Evolutionary conservation across 768 basidiomycete genomes (phyloP), one percentile per base, ranked within the genome.

Genomic region (Mycena amicta): DNA sequence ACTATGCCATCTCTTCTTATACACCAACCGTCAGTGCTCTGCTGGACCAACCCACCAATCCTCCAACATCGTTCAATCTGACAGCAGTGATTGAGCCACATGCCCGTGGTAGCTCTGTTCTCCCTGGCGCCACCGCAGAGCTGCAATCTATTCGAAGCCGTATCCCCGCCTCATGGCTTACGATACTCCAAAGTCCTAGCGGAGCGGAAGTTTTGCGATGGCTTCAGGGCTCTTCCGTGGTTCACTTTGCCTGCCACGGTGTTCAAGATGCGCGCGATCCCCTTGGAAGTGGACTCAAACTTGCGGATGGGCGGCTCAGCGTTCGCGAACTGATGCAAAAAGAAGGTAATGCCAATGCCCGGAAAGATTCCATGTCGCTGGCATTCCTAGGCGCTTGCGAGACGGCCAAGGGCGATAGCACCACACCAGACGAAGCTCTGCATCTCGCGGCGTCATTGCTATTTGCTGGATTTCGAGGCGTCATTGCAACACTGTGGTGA

Each of bases 181-280:
- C 52, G 16, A 12, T 11, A 18, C 13, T 60, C 30, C 40, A 29
- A 22, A 37, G 29, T 15, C 30, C 58, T 1, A 57, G 20, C 27
- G 18, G 33, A 4, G 8, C 18, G 5, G 15, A 49, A 5, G 58
- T 63, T 11, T 15, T 60, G 18, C 2, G 26, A 23, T 22, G 18
- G 15, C 52, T 67, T 22, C 27, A 33, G 22, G 33, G 47, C n/a
- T 49, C 52, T 25, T 47, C 51, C 13, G 52, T 60, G 25, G 41
- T 67, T 13, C 67, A 67, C 53, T 53, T 68, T 47, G 67, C 67
- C 22, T 65, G 61, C 30, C 67, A 68, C 45, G 67, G 67, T 27
- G 31, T 47, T 20, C 67, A 68, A 51, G 52, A 66, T 33, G 27
- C 30, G 15, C 33, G 41, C 2, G 39, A 62, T 18, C 66, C 67